Conservation (phyloP, 768 basidiomycete species). For the Paxillus involutus region DNA sequence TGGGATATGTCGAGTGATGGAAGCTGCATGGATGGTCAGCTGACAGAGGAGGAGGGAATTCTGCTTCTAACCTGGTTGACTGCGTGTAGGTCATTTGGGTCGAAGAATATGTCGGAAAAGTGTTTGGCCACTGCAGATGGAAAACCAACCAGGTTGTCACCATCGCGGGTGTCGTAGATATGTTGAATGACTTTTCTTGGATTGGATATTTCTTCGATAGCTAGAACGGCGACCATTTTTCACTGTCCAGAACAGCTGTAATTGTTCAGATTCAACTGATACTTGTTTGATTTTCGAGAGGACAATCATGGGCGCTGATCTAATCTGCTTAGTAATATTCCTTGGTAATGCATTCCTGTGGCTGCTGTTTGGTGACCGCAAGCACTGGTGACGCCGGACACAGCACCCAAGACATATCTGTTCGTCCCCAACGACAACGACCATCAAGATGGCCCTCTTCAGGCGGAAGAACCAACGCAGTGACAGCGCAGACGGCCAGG, state of each 20-base stretch:
- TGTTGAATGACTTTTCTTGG: conserved; percentile 49
- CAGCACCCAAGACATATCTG: background rate
- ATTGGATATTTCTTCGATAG: conserved; percentile 48
- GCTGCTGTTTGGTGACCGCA: conserved; percentile 5
- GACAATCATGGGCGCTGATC: too few relatives aligned
- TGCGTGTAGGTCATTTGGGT: conserved; percentile 29
- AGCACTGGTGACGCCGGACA: background rate
- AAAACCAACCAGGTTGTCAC: conserved; percentile 28
- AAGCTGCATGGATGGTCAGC: conserved; percentile 43
- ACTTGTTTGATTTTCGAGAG: too few relatives aligned
- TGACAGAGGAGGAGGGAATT: background rate
- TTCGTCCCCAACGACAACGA: conserved; percentile 12
- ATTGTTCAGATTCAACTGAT: background rate
- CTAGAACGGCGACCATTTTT: conserved; percentile 53
- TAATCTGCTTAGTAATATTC: too few relatives aligned
- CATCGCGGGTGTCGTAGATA: conserved; percentile 38
- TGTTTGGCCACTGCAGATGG: conserved; percentile 44
- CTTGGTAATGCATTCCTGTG: background rate
- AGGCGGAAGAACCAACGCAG: conserved; percentile 46
- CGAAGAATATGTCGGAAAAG: conserved; percentile 45
- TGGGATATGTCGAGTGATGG: conserved; percentile 47
- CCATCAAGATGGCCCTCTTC: conserved; percentile 53
- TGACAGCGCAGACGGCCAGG: conserved; percentile 35
- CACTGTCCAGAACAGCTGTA: background rate
- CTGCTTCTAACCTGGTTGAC: conserved; percentile 21